Conservation (phyloP, 192 early-diverging fungal genomes). For the Coemansia reversa region DNA sequence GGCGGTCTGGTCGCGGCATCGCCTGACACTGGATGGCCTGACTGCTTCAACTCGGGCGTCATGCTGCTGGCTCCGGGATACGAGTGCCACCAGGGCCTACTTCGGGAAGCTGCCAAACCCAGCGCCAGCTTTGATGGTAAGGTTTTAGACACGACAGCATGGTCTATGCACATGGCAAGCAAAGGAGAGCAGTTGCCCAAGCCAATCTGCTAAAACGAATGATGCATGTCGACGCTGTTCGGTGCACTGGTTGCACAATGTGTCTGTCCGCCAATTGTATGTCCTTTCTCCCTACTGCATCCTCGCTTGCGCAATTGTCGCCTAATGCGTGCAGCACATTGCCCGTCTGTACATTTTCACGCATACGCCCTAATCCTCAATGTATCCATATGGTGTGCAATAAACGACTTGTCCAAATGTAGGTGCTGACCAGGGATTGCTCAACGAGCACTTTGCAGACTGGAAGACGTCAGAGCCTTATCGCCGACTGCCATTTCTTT, state of each 20-base stretch:
- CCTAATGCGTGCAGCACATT: background rate
- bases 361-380: background rate
- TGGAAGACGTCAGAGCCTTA: slow-evolving; percentile 65
- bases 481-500: slow-evolving; percentile 82
- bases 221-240: too few species aligned
- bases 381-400: background rate
- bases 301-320: slow-evolving; percentile 1
- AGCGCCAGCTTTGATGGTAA: slow-evolving; percentile 78
- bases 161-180: too few species aligned
- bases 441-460: slow-evolving; percentile 81
- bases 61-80: slow-evolving; percentile 63
- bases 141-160: background rate
- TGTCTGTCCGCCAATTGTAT: background rate
- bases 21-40: slow-evolving; percentile 95
- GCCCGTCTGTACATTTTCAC: slow-evolving; percentile 2
- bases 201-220: too few species aligned
- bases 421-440: slow-evolving; percentile 92
- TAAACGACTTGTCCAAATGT: slow-evolving; percentile 6
- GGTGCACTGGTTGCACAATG: background rate
- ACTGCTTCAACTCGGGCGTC: slow-evolving; percentile 96
- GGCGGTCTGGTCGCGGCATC: slow-evolving; percentile 75
- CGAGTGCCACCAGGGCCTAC: slow-evolving; percentile 56
- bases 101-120: slow-evolving; percentile 56
- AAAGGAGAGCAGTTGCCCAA: too few species aligned
- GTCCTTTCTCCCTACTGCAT: background rate